Conservation (phyloP, 768 basidiomycete species). For the Leucosporidium yakuticum region DNA sequence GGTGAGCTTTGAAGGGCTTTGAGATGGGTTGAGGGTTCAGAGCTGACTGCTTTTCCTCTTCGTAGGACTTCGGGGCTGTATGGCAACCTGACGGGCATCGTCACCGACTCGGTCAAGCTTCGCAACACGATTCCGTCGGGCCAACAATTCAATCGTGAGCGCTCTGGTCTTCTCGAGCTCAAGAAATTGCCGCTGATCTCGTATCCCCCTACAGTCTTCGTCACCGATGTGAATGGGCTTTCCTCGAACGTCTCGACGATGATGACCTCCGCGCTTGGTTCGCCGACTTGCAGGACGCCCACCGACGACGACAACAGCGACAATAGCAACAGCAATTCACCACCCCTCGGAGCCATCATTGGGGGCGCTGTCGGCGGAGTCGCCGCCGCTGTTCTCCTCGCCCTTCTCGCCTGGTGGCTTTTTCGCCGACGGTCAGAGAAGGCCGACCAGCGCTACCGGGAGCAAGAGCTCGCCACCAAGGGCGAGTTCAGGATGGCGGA, state of each 20-base stretch:
- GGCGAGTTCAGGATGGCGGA: conserved; percentile 25
- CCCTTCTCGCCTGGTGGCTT: conserved; percentile 19
- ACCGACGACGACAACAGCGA: background rate
- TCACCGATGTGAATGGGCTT: conserved; percentile 14
- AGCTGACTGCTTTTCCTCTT: background rate
- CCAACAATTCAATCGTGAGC: conserved; percentile 18
- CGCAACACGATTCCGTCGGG: conserved; percentile 19
- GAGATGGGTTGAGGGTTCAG: background rate
- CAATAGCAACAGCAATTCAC: background rate
- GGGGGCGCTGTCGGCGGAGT: conserved; percentile 28
- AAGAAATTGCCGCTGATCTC: too few relatives aligned
- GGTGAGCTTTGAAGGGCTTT: background rate
- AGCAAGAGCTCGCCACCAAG: conserved; percentile 8
- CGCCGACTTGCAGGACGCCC: conserved; percentile 1
- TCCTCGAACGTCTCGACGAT: background rate
- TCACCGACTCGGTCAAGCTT: conserved; percentile 1
- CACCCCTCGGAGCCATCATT: conserved; percentile 16
- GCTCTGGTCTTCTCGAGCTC: background rate
- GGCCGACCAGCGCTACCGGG: conserved; percentile 11
- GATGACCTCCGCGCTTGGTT: conserved; percentile 12
- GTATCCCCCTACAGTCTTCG: conserved; percentile 12
- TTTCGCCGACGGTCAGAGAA: background rate
- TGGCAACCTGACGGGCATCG: conserved; percentile 18
- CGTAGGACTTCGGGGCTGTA: conserved; percentile 6
- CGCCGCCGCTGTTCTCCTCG: conserved; percentile 11